Percentiles rank a stretch among this genome's conserved stretches.
These are phyloP conservation scores for Sporothrix sp. DNA, from an alignment of 2,329 filamentous ascomycete genomes.

Conservation along the genomic window DNA sequence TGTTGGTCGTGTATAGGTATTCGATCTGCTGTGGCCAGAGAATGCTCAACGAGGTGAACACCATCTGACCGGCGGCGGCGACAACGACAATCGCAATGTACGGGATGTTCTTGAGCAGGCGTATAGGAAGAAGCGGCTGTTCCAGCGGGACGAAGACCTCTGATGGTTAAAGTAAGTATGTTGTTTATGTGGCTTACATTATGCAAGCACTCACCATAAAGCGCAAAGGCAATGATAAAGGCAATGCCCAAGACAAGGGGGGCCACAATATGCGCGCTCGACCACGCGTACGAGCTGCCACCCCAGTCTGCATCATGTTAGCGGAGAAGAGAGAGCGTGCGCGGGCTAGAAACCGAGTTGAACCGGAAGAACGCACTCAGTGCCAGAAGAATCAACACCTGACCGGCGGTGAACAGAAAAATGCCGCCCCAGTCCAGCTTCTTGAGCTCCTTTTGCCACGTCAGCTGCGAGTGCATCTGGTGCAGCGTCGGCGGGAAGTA, in stretches of 20 bases:
- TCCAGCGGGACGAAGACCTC: conserved; percentile 22
- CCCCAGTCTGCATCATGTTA: conserved; percentile 26
- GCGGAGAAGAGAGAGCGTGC: background rate
- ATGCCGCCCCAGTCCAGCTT: conserved; percentile 32
- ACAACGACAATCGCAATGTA: conserved; percentile 26
- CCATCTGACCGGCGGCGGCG: conserved; percentile 27
- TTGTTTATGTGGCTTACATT: too few species aligned
- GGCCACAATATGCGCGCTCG: conserved; percentile 25
- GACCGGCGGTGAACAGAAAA: conserved; percentile 35
- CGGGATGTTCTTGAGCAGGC: conserved; percentile 25
- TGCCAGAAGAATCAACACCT: conserved; percentile 36
- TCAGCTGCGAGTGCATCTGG: conserved; percentile 27
- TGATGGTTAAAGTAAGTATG: background rate
- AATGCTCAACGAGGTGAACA: conserved; percentile 29
- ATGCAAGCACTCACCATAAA: conserved; percentile 20
- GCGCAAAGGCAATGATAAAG: conserved; percentile 19
- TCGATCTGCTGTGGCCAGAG: conserved; percentile 29
- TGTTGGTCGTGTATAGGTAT: conserved; percentile 19
- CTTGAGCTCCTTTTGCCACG: conserved; percentile 26
- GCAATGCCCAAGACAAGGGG: conserved; percentile 23
- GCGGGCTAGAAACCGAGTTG: background rate
- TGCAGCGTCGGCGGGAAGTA: conserved; percentile 33
- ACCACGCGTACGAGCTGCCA: conserved; percentile 33
- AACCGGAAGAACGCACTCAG: conserved; percentile 21
- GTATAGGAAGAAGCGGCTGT: conserved; percentile 29